These are phyloP conservation scores for Ceriops tagal DNA, from an alignment of 345 rosid species.

Conservation along the genomic window DNA sequence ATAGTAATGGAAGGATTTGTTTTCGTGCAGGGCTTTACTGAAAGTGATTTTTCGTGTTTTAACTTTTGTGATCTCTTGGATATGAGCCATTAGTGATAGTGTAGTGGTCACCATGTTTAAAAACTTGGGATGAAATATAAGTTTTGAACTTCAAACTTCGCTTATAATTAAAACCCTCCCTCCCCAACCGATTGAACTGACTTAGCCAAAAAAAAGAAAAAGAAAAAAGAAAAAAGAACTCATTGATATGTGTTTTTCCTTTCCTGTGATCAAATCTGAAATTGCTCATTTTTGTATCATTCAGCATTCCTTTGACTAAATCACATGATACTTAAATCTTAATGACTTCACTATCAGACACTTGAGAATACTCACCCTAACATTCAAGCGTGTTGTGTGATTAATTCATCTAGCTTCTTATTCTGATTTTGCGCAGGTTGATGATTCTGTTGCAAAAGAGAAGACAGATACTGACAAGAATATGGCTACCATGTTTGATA, in stretches of 20 bases:
- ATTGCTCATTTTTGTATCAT: neutral
- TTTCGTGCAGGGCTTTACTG: neutral
- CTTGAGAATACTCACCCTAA: neutral
- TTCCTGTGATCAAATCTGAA: neutral
- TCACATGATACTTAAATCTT: neutral
- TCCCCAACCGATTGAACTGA: too few species aligned
- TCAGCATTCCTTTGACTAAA: neutral
- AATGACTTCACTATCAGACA: neutral
- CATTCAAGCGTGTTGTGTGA: neutral
- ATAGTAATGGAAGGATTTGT: neutral
- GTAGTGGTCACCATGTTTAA: too few species aligned
- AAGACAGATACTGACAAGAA: conserved; percentile 32
- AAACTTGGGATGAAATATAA: too few species aligned
- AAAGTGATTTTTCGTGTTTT: too few species aligned
- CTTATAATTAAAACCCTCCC: too few species aligned
- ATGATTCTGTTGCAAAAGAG: conserved; percentile 13
- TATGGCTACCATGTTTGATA: conserved; percentile 40
- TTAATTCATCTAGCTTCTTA: too few species aligned
- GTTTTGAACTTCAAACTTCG: too few species aligned
- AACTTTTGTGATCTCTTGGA: too few species aligned
- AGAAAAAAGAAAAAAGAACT: too few species aligned
- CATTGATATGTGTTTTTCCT: neutral
- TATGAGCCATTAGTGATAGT: too few species aligned
- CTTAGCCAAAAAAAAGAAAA: too few species aligned
- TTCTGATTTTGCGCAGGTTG: conserved; percentile 27